These are phyloP conservation scores for Anisogramma anomala DNA, from an alignment of 2,329 filamentous ascomycete species.

Conservation along the genomic window DNA sequence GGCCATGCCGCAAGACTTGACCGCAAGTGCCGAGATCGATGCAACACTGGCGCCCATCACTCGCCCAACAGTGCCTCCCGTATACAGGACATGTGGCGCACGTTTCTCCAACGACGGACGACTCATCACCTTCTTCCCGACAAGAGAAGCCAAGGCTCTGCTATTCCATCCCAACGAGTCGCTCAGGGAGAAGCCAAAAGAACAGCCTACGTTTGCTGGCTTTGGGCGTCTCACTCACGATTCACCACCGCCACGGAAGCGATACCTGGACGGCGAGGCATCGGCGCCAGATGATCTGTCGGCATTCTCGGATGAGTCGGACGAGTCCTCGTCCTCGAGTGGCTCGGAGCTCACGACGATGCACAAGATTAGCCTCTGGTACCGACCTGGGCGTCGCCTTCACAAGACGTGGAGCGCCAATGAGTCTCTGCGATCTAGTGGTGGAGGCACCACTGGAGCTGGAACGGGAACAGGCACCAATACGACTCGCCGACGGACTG, in stretches of 20 bases:
- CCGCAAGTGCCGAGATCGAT: slow-evolving; percentile 41
- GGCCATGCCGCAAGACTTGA: slow-evolving; percentile 51
- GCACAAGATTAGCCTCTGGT: slow-evolving; percentile 46
- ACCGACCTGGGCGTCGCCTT: slow-evolving; percentile 39
- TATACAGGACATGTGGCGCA: slow-evolving; percentile 47
- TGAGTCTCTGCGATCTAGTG: slow-evolving; percentile 47
- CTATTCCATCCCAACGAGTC: slow-evolving; percentile 36
- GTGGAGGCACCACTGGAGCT: slow-evolving; percentile 47
- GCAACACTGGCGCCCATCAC: slow-evolving; percentile 40
- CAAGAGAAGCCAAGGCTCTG: slow-evolving; percentile 49
- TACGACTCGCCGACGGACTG: slow-evolving; percentile 36
- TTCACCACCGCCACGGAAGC: slow-evolving; percentile 33
- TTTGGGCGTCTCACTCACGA: slow-evolving; percentile 45
- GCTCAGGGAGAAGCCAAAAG: slow-evolving; percentile 37
- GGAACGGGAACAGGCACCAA: slow-evolving; percentile 46
- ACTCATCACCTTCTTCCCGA: slow-evolving; percentile 57
- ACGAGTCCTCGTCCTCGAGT: slow-evolving; percentile 38
- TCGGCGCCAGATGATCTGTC: slow-evolving; percentile 41
- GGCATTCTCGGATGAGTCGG: slow-evolving; percentile 36
- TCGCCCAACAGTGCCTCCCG: slow-evolving; percentile 42
- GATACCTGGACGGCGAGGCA: slow-evolving; percentile 35
- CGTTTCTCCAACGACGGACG: slow-evolving; percentile 51
- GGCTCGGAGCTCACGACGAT: slow-evolving; percentile 54
- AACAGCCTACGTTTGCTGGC: slow-evolving; percentile 45
- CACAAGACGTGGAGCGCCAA: slow-evolving; percentile 46